A percentile compares a stretch with the other conserved stretches of the same genome.
phyloP scores from a whole-genome alignment of 805 yeast species.

The Kregervanrija pseudodelftensis region DNA sequence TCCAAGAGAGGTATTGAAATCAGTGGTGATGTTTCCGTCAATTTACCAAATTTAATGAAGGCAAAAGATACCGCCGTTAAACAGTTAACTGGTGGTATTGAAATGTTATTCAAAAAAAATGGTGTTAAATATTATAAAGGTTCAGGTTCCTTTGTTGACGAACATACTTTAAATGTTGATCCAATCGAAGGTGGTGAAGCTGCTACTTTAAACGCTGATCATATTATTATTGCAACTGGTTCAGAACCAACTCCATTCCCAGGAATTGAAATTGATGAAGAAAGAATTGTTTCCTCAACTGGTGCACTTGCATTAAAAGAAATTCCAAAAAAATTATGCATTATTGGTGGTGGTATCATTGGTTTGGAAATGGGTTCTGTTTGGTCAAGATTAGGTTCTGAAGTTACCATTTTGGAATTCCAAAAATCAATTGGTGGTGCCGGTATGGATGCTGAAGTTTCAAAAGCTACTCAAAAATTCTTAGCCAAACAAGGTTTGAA shows the following conservation, averaged over 20 bases:
- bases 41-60: constrained; percentile 74
- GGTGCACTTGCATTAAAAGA: constrained; percentile 82
- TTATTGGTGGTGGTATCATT: constrained; percentile 99
- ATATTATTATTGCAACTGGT: constrained; percentile 95
- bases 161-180: constrained; percentile 66
- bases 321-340: constrained; percentile 84
- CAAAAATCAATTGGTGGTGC: constrained; percentile 95
- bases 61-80: constrained; percentile 89
- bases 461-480: constrained; percentile 83
- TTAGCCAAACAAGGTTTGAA: constrained; percentile 92
- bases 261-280: constrained; percentile 93
- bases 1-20: constrained; percentile 86
- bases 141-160: constrained; percentile 79
- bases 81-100: constrained; percentile 90
- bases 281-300: constrained; percentile 93
- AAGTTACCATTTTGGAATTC: constrained; percentile 92
- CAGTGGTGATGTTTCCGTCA: constrained; percentile 56
- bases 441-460: constrained; percentile 95
- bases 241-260: constrained; percentile 99
- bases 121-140: constrained; percentile 94
- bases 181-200: constrained; percentile 84
- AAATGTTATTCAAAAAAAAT: constrained; percentile 90
- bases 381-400: constrained; percentile 89
- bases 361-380: constrained; percentile 99
- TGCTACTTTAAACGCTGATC: constrained; percentile 67